Percentiles rank a stretch among this genome's conserved stretches.
Evolutionary conservation across 139 green algal species (phyloP).

Genomic region (Volvox reticuliferus): DNA sequence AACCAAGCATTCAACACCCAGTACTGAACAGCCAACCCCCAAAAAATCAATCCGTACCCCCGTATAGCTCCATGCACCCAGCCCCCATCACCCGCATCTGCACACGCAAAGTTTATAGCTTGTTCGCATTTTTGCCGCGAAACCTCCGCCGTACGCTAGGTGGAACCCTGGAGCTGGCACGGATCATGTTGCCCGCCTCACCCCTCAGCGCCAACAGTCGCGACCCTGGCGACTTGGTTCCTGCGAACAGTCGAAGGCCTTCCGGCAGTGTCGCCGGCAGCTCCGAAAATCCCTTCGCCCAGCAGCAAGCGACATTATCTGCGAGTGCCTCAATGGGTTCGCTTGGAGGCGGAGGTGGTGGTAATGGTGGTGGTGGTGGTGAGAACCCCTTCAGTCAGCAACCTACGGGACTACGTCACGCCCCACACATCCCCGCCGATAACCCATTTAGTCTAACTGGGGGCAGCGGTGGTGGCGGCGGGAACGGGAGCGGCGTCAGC

Average conservation of each 20-base stretch:
- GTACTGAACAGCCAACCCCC: no score
- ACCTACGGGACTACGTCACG: neutral
- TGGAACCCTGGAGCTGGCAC: neutral
- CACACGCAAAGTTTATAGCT: no score
- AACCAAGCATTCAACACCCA: no score
- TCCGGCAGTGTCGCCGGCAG: no score
- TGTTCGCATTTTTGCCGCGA: no score
- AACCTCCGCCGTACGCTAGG: neutral
- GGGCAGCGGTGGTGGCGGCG: no score
- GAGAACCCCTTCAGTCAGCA: slow-evolving; percentile 18
- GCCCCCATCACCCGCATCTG: no score
- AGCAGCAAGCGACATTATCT: neutral
- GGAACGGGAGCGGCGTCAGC: neutral
- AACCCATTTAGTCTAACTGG: neutral
- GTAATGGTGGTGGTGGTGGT: neutral
- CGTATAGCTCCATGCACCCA: no score
- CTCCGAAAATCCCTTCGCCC: slow-evolving; percentile 13
- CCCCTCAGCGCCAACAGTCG: neutral
- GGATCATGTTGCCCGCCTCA: neutral
- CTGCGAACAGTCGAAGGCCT: neutral
- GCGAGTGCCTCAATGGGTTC: neutral
- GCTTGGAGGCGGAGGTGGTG: neutral
- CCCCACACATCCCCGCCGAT: neutral
- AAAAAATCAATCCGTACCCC: no score
- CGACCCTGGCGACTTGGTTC: neutral